Base-by-base conservation (phyloP, 2,329 filamentous ascomycete species). In the Neofusicoccum ribis region DNA sequence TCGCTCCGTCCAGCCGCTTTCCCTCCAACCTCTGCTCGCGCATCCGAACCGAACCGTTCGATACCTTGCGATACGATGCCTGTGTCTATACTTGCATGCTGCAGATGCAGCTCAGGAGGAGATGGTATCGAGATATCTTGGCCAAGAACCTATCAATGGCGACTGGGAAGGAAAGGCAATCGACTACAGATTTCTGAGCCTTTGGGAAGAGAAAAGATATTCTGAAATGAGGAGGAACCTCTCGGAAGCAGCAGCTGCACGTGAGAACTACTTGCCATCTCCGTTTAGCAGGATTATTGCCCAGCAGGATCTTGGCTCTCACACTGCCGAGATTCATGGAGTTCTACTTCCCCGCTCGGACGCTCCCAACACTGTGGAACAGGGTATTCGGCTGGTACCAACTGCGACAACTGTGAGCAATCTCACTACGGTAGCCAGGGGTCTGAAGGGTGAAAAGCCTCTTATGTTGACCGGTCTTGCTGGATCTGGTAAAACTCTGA, bases 401-500 rank as follows among this genome's bases (percentile, higher is more conserved):
- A 97, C 93, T 0, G 74, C 83, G 0, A 97, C 92, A 0, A 92
- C 93, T 0, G 79, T 85, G 37, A 76, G 76, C 9, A 99, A 98
- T 69, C 81, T 97, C 43, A 85, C 87, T 71, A 82, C 77, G 11
- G 84, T 98, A 64, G 90, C 91, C 2, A 78, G 79, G 34, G 85
- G 89, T 52, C 81, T 99, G 36, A 88, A 90, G 50, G 82, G 83
- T 3, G 76, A 86, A 0, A 87, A 88, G 0, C 92, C 96, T 0
- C 83, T 97, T 41, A 82, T 99, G 20, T 83, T 99, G 4, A 87
- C 92, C 68, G 95, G 95, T 1, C 82, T 91, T 14, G 87, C 94
- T 7, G 94, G 96, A 20, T 91, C 91, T 37, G 95, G 95, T 59
- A 99, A 99, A 81, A 97, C 95, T 0, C 88, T 91, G 0, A 79